Conservation (phyloP, 2,329 filamentous ascomycete species). For the Sarocladium oryzae region DNA sequence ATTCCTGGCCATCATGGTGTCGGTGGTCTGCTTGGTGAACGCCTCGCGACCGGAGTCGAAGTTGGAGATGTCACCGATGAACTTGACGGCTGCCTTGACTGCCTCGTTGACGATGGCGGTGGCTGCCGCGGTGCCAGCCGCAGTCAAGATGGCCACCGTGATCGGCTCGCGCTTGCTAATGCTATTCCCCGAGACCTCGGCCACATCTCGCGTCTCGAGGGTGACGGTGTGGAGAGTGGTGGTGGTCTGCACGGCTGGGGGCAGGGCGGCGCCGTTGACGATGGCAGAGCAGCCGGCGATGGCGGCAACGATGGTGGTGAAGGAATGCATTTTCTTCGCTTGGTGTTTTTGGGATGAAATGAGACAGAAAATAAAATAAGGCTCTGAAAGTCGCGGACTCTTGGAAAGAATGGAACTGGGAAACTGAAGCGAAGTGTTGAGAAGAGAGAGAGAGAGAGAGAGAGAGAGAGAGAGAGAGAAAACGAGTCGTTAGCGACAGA, state of each 20-base stretch:
- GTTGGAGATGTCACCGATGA: constrained; percentile 10
- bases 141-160: constrained; percentile 6
- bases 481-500: too few species aligned
- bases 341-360: too few species aligned
- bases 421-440: background rate
- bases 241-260: background rate
- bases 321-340: constrained; percentile 8
- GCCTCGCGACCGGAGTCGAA: constrained; percentile 10
- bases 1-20: constrained; percentile 10
- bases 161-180: constrained; percentile 6
- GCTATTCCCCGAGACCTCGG: background rate
- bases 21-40: constrained; percentile 11
- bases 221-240: background rate
- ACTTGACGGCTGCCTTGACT: constrained; percentile 4
- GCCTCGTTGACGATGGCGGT: constrained; percentile 9
- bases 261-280: constrained; percentile 5
- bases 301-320: constrained; percentile 2
- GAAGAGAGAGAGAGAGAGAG: background rate
- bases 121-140: constrained; percentile 2
- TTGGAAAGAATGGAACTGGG: background rate
- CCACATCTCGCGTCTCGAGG: background rate
- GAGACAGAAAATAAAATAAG: background rate
- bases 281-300: constrained; percentile 6
- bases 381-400: background rate
- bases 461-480: too few species aligned